Percentiles rank a stretch among this genome's conserved stretches.
These are phyloP conservation scores for Coprinopsis cinerea DNA, from an alignment of 768 basidiomycete species.

Conservation along the genomic window DNA sequence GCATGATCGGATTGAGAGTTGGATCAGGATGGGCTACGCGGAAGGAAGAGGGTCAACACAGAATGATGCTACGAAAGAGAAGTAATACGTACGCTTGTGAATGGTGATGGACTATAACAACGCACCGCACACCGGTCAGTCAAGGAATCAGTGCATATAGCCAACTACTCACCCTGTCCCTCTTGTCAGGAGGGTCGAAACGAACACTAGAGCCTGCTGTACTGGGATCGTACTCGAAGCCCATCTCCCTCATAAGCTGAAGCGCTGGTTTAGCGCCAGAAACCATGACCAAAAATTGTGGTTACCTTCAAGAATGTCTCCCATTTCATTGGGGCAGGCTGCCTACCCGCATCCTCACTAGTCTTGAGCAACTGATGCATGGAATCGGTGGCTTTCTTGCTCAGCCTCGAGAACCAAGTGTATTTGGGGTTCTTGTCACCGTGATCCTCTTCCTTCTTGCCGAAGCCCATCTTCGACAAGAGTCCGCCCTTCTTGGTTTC, in stretches of 20 bases:
- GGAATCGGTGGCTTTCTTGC: conserved; percentile 50
- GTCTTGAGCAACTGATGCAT: conserved; percentile 65
- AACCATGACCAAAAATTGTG: background rate
- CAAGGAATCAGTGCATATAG: background rate
- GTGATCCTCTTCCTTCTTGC: conserved; percentile 26
- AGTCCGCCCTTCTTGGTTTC: conserved; percentile 34
- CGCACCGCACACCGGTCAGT: background rate
- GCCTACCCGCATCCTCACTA: conserved; percentile 48
- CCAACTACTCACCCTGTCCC: conserved; percentile 25
- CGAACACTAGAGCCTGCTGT: conserved; percentile 81
- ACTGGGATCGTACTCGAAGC: conserved; percentile 65
- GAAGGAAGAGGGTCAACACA: background rate
- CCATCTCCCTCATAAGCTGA: conserved; percentile 77
- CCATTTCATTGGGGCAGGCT: conserved; percentile 65
- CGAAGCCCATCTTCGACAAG: conserved; percentile 40
- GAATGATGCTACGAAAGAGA: background rate
- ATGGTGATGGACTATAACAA: conserved; percentile 52
- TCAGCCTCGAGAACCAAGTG: conserved; percentile 51
- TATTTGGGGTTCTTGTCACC: conserved; percentile 39
- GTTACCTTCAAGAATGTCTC: conserved; percentile 67
- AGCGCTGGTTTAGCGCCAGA: background rate
- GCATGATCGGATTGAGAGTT: conserved; percentile 44
- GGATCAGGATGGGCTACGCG: conserved; percentile 67
- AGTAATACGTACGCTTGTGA: conserved; percentile 56
- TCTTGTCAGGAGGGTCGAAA: conserved; percentile 64